These are phyloP conservation scores for Scorias spongiosa DNA, from an alignment of 2,329 filamentous ascomycete species.

Conservation along the genomic window DNA sequence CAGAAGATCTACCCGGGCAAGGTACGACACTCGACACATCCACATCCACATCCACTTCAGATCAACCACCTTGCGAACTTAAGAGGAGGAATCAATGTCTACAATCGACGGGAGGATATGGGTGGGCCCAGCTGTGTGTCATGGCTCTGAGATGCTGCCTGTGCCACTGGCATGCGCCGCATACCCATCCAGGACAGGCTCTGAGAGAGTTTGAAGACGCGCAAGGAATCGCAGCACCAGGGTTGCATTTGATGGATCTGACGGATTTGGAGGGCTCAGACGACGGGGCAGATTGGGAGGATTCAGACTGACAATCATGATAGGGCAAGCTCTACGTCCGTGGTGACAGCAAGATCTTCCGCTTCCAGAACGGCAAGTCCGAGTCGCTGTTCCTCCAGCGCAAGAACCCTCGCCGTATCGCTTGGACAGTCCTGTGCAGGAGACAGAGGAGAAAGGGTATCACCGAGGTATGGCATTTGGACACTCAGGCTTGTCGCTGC, in stretches of 20 bases:
- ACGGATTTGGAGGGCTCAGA: not conserved
- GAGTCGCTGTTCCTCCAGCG: conserved; percentile 99
- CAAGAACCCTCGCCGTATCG: conserved; percentile 99
- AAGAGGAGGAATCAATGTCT: not conserved
- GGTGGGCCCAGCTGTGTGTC: not conserved
- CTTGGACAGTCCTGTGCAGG: conserved; percentile 96
- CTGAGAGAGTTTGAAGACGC: too few relatives aligned
- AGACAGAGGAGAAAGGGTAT: conserved; percentile 99
- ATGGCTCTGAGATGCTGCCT: too few relatives aligned
- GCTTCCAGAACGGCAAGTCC: conserved; percentile 99
- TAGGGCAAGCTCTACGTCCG: conserved; percentile 99
- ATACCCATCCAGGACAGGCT: too few relatives aligned
- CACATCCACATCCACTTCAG: not conserved
- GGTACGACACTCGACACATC: conserved; percentile 34
- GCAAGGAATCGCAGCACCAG: not conserved
- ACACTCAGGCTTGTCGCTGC: not conserved
- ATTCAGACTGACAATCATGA: conserved; percentile 3
- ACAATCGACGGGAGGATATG: conserved; percentile 10
- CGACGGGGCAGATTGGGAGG: too few relatives aligned
- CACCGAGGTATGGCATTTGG: conserved; percentile 70
- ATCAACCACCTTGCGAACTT: conserved; percentile 1
- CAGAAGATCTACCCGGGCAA: conserved; percentile 69
- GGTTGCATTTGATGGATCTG: not conserved
- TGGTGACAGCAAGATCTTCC: conserved; percentile 99
- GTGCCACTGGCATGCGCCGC: too few relatives aligned